Evolutionary conservation across 805 yeast species (phyloP).

Genomic region (Citeromyces nyonsensis): DNA sequence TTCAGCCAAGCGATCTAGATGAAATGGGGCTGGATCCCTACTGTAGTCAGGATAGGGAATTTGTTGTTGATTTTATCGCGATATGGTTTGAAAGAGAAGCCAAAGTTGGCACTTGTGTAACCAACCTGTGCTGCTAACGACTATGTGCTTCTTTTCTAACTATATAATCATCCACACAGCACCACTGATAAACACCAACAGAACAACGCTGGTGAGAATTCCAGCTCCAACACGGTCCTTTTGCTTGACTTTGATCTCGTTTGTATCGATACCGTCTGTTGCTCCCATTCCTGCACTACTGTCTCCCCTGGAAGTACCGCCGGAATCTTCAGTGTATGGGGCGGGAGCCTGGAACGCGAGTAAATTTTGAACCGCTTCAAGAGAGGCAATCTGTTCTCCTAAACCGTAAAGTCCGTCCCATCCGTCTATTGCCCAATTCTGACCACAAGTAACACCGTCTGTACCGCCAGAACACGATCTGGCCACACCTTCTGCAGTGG

Average conservation of each 20-base stretch:
- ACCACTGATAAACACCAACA: slow-evolving; percentile 45
- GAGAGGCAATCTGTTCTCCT: slow-evolving; percentile 69
- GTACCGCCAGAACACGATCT: slow-evolving; percentile 57
- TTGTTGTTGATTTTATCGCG: slow-evolving; percentile 21
- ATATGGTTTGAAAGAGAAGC: no score
- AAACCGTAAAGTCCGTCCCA: slow-evolving; percentile 60
- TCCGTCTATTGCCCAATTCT: slow-evolving; percentile 41
- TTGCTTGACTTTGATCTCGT: slow-evolving; percentile 30
- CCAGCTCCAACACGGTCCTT: slow-evolving; percentile 87
- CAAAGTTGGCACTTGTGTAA: no score
- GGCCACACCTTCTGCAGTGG: slow-evolving; percentile 57
- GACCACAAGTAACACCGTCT: slow-evolving; percentile 68
- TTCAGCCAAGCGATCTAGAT: slow-evolving; percentile 28
- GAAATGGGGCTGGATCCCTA: slow-evolving; percentile 50
- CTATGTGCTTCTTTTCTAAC: no score
- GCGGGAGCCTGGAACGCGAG: slow-evolving; percentile 27
- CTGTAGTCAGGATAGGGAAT: slow-evolving; percentile 25
- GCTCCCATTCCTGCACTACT: slow-evolving; percentile 48
- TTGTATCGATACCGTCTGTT: slow-evolving; percentile 8
- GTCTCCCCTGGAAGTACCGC: slow-evolving; percentile 25
- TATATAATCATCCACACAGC: slow-evolving; percentile 57
- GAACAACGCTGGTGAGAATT: slow-evolving; percentile 60
- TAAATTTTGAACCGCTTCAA: slow-evolving; percentile 43
- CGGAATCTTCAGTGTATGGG: slow-evolving; percentile 26
- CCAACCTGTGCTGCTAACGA: no score